Conservation (phyloP, 2,329 filamentous ascomycete genomes). For the Coniella lustricola region DNA sequence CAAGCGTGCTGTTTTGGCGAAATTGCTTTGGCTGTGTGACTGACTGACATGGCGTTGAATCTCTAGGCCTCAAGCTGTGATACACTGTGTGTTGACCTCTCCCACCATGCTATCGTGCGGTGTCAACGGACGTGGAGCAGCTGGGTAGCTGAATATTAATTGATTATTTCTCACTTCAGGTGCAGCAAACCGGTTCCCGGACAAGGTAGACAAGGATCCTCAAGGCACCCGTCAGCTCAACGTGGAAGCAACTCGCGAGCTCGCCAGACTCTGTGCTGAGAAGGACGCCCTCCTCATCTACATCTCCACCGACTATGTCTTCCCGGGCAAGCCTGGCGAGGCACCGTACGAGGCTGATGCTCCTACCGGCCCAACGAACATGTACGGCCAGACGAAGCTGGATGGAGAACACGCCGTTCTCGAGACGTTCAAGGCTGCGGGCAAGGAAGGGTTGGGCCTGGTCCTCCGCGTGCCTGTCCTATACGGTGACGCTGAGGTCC, state of each 20-base stretch:
- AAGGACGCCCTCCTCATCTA: constrained; percentile 62
- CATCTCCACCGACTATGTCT: constrained; percentile 79
- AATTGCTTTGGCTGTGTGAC: constrained; percentile 13
- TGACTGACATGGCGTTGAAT: background rate
- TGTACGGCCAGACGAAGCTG: constrained; percentile 60
- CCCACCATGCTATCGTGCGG: background rate
- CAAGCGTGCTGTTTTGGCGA: background rate
- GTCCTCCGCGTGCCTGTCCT: constrained; percentile 77
- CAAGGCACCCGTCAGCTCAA: constrained; percentile 68
- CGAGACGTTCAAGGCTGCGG: constrained; percentile 45
- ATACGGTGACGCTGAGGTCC: constrained; percentile 67
- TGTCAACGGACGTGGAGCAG: too few relatives aligned
- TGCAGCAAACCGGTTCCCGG: constrained; percentile 81
- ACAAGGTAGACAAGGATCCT: constrained; percentile 76
- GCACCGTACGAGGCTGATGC: constrained; percentile 70
- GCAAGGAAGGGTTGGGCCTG: constrained; percentile 50
- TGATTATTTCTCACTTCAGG: constrained; percentile 37
- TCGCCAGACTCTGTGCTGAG: constrained; percentile 59
- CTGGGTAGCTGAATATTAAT: background rate
- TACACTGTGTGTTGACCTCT: constrained; percentile 61
- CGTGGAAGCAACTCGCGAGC: constrained; percentile 58
- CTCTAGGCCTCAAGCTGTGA: constrained; percentile 63
- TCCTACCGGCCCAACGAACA: constrained; percentile 62
- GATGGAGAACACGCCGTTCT: constrained; percentile 59
- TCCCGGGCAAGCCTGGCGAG: constrained; percentile 66